Conservation (phyloP, 2,329 filamentous ascomycete species). For the Trichoderma sp. region DNA sequence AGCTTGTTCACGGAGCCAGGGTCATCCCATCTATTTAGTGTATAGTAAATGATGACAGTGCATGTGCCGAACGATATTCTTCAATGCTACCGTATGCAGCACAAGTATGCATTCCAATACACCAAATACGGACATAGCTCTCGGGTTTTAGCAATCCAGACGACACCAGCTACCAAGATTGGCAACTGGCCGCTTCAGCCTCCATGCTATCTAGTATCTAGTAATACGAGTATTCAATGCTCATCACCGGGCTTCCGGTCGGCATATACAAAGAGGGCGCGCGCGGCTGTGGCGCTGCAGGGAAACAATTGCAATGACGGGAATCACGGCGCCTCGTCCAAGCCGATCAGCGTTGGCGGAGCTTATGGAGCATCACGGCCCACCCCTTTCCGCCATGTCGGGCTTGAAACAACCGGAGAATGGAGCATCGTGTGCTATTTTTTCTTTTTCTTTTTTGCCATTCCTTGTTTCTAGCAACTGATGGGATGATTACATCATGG, state of each 20-base stretch:
- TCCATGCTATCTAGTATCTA: not conserved
- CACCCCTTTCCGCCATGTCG: constrained; percentile 3
- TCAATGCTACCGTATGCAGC: not conserved
- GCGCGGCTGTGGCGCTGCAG: not conserved
- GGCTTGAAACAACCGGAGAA: not conserved
- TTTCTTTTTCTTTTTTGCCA: not conserved
- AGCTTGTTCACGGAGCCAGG: not conserved
- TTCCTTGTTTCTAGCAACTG: not conserved
- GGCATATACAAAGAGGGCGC: not conserved
- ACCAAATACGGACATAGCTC: not conserved
- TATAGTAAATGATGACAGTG: not conserved
- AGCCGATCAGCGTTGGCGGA: not conserved
- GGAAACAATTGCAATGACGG: not conserved
- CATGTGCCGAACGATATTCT: not conserved
- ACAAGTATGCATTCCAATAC: not conserved
- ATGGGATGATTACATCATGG: constrained; percentile 10
- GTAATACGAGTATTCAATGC: not conserved
- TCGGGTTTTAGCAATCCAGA: not conserved
- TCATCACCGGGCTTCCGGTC: constrained; percentile 7
- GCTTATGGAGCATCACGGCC: constrained; percentile 3
- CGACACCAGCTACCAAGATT: not conserved
- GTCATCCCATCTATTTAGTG: not conserved
- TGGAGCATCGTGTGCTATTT: not conserved
- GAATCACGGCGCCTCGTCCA: not conserved
- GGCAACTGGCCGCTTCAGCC: not conserved